Conservation (phyloP, 139 green algal genomes). For the Diplosphaera chodatii region DNA sequence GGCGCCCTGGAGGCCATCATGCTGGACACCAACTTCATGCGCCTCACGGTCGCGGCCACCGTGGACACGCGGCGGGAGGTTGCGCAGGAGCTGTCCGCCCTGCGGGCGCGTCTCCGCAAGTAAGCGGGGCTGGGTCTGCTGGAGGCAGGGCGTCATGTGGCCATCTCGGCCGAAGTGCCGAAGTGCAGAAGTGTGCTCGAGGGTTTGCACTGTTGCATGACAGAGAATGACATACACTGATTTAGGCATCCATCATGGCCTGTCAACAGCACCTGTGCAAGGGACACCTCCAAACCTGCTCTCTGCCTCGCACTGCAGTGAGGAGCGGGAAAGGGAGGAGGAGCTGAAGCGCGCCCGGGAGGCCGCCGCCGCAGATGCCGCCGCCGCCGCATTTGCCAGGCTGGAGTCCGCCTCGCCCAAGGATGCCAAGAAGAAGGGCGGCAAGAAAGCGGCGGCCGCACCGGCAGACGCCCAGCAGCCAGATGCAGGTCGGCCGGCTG, state of each 20-base stretch:
- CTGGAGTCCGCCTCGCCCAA: not conserved
- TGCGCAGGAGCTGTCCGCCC: conserved; percentile 4
- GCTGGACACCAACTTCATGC: not conserved
- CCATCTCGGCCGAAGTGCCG: no score
- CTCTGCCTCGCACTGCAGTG: no score
- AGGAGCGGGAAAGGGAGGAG: not conserved
- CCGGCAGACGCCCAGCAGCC: no score
- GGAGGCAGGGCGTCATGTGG: no score
- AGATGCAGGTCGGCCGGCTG: no score
- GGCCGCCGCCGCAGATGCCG: not conserved
- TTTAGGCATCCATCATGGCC: no score
- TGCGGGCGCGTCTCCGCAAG: conserved; percentile 2
- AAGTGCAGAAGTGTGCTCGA: no score
- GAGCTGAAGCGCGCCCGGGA: not conserved
- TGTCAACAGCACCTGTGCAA: no score
- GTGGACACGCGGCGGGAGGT: conserved; percentile 3
- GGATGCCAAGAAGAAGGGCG: not conserved
- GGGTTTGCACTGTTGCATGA: no score
- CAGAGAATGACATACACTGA: no score
- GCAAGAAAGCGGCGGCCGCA: not conserved
- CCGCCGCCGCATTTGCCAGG: not conserved
- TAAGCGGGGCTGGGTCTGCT: no score
- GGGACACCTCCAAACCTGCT: no score
- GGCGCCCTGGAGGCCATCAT: not conserved
- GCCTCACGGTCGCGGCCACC: not conserved